phyloP scores from a whole-genome alignment of 2,329 filamentous ascomycete species.

The Tolypocladium endophyticum region DNA sequence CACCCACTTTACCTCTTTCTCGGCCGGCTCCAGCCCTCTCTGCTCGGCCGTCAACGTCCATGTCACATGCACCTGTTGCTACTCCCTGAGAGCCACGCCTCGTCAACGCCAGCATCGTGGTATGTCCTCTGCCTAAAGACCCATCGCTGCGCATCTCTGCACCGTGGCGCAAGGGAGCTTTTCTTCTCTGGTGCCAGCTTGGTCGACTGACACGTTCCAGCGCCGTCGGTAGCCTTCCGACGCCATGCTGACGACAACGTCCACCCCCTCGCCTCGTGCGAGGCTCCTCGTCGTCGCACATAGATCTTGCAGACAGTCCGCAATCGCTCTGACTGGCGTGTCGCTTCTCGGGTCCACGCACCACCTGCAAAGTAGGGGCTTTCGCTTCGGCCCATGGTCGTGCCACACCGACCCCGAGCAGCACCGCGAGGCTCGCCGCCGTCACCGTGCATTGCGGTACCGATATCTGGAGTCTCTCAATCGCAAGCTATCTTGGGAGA shows the following conservation, averaged over 20 bases:
- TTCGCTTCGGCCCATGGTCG: conserved; percentile 39
- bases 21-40: neutral
- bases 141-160: neutral
- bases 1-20: no score
- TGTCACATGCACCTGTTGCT: neutral
- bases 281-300: neutral
- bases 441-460: conserved; percentile 30
- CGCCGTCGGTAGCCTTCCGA: neutral
- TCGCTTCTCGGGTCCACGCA: neutral
- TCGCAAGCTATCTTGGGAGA: conserved; percentile 35
- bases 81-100: neutral
- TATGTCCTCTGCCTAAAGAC: neutral
- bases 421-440: conserved; percentile 32
- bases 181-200: neutral
- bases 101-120: neutral
- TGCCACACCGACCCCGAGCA: conserved; percentile 28
- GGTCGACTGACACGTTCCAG: neutral
- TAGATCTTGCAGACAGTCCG: neutral
- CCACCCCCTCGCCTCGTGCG: neutral
- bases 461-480: conserved; percentile 34
- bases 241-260: conserved; percentile 1
- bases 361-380: conserved; percentile 23
- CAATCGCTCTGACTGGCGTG: neutral
- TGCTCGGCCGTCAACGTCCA: neutral
- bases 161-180: neutral